Evolutionary conservation across 225 moss, liverwort and hornwort genomes (phyloP).

Genomic region (Neckera pumila): DNA sequence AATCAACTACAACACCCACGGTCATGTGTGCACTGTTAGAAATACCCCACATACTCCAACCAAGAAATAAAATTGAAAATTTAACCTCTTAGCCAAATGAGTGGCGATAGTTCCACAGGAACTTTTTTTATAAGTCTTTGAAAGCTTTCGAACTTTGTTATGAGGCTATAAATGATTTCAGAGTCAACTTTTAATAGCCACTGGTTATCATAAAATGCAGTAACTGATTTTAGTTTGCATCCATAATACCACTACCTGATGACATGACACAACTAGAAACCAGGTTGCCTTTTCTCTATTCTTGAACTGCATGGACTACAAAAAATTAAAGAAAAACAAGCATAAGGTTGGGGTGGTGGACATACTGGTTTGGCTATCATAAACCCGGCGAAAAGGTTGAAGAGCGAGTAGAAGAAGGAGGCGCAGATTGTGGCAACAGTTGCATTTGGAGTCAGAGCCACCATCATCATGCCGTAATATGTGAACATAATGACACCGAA

Average conservation of each 20-base stretch:
- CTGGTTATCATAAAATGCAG: not conserved
- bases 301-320: not conserved
- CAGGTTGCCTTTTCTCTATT: not conserved
- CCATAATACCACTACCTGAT: not conserved
- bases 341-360: not conserved
- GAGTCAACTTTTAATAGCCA: too few species aligned
- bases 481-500: conserved; percentile 36
- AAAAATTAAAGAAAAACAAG: not conserved
- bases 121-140: not conserved
- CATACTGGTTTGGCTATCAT: conserved; percentile 27
- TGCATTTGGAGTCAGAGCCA: conserved; percentile 39
- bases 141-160: not conserved
- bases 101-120: not conserved
- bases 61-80: too few species aligned
- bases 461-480: conserved; percentile 61
- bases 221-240: not conserved
- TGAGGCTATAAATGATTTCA: not conserved
- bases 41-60: too few species aligned
- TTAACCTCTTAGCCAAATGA: not conserved
- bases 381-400: conserved; percentile 54
- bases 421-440: conserved; percentile 25
- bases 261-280: not conserved
- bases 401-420: conserved; percentile 39
- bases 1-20: conserved; percentile 8
- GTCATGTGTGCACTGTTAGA: not conserved